Conservation (phyloP, 768 basidiomycete species). For the Podaxis sp. region DNA sequence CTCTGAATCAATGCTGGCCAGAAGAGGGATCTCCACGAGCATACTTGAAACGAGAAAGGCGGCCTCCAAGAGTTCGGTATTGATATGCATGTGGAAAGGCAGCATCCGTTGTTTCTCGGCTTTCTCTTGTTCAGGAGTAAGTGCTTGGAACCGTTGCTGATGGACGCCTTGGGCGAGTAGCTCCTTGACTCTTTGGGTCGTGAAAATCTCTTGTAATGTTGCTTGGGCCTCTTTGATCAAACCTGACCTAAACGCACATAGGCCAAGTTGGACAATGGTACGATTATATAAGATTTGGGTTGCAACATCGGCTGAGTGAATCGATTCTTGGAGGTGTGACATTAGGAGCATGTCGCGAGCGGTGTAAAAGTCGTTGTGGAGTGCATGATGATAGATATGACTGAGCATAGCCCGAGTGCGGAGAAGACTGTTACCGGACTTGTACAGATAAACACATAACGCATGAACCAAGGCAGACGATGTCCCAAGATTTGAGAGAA, state of each 20-base stretch:
- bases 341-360: constrained; percentile 98
- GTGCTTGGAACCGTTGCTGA: constrained; percentile 81
- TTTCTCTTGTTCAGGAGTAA: constrained; percentile 94
- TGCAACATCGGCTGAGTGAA: constrained; percentile 92
- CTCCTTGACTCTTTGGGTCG: constrained; percentile 96
- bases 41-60: constrained; percentile 98
- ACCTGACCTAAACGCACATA: constrained; percentile 95
- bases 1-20: constrained; percentile 93
- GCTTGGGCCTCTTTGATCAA: constrained; percentile 91
- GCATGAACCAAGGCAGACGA: constrained; percentile 81
- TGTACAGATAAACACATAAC: constrained; percentile 91
- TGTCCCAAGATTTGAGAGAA: constrained; percentile 47
- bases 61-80: constrained; percentile 94
- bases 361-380: constrained; percentile 95
- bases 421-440: constrained; percentile 83
- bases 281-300: constrained; percentile 99
- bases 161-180: constrained; percentile 95
- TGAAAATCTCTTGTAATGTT: constrained; percentile 92
- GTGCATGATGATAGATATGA: constrained; percentile 95
- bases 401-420: constrained; percentile 96
- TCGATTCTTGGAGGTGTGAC: constrained; percentile 97
- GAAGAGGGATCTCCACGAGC: constrained; percentile 93
- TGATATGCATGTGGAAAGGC: constrained; percentile 99
- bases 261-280: constrained; percentile 92
- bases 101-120: constrained; percentile 93